phyloP scores from a whole-genome alignment of 768 basidiomycete genomes.

The Auricularia cornea region DNA sequence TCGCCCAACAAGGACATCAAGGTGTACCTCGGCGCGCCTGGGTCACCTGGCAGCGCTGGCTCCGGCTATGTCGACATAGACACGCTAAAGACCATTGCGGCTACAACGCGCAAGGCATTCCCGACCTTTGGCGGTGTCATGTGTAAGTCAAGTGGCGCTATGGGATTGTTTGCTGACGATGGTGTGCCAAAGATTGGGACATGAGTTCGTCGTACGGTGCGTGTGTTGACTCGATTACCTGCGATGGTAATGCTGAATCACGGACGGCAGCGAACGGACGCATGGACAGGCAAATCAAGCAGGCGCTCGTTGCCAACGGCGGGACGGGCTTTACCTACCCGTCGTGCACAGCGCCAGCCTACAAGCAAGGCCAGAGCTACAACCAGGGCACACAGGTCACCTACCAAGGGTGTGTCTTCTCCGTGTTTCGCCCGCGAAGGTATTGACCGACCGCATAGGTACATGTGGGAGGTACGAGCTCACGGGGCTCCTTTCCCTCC shows the following conservation, averaged over 20 bases:
- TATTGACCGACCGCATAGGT: not conserved
- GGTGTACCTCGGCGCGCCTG: conserved; percentile 59
- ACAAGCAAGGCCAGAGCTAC: conserved; percentile 40
- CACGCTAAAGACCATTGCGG: conserved; percentile 36
- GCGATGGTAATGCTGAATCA: not conserved
- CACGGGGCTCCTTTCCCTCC: not conserved
- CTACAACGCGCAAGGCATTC: conserved; percentile 45
- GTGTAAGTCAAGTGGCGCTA: conserved; percentile 6
- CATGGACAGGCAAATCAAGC: conserved; percentile 43
- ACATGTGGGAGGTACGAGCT: not conserved
- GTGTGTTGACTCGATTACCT: not conserved
- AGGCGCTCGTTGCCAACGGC: conserved; percentile 45
- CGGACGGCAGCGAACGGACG: conserved; percentile 39
- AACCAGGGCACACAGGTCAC: conserved; percentile 43
- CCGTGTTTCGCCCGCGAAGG: not conserved
- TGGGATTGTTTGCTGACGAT: not conserved
- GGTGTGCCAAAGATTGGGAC: not conserved
- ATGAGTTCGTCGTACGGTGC: not conserved
- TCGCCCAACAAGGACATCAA: conserved; percentile 27
- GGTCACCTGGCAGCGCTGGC: conserved; percentile 44
- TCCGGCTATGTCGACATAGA: conserved; percentile 44
- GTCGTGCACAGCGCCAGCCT: conserved; percentile 47
- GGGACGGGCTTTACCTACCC: conserved; percentile 64
- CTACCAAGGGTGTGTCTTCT: conserved; percentile 31
- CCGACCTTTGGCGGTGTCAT: conserved; percentile 62